Base-by-base conservation (phyloP, 805 yeast species). In the Candida piceae region DNA sequence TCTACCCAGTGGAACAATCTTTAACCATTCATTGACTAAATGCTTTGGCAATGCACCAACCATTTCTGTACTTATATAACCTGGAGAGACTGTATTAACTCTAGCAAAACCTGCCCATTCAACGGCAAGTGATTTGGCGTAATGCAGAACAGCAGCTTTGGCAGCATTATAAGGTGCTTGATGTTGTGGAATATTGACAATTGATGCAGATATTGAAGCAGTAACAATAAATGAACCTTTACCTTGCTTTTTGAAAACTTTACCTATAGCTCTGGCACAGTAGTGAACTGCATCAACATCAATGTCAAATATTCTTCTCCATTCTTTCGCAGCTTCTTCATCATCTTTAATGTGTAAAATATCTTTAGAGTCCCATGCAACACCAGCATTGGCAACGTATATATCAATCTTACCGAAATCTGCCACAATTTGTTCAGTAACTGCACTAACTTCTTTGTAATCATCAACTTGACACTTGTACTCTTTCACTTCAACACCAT, bases 21-120 rank as follows among this genome's bases (percentile, higher is more conserved):
- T 44, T 58, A 69, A 58, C 84, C 84, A 78, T 41, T 62, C 63
- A 27, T 60, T 58, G 45, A 64, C 62, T 41, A 66, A 60, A 32
- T 70, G 73, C 21, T 55, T 49, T 23, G 75, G 72, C 6, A 72
- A 56, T 34, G 64, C 65, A 45, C 66, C 69, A 6, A 78, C 69
- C 45, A 85, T 69, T 44, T 80, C 86, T 7, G 94, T 83, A 41
- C 72, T 74, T 42, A 84, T 81, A 66, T 86, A 85, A n/a, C 95
- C 95, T 16, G 95, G 95, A 12, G 87, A 78, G 21, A 85, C 73
- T 20, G 84, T 68, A 66, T 85, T 85, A 40, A 80, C 90, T 48
- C 95, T 73, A n/a, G 90, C 94, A 53, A 82, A 83, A 1, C 79
- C 75, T n/a, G 88, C 77, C 89, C 93, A 87, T 64, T 87, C 96